Evolutionary conservation across 169 alveolate genomes (phyloP).

Genomic region (Prorocentrum cordatum): DNA sequence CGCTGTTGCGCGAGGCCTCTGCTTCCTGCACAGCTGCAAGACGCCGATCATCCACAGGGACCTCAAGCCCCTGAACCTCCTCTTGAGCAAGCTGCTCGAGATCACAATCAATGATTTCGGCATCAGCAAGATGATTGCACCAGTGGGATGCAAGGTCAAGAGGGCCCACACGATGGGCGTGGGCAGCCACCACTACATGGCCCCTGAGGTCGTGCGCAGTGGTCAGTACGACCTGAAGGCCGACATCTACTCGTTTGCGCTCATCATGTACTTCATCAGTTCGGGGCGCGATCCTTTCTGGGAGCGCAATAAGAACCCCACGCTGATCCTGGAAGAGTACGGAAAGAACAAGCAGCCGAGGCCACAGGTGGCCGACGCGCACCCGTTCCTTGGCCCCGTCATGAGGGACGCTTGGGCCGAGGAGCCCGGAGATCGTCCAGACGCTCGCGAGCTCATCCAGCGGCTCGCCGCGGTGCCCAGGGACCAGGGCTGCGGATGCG

Average conservation of each 20-base stretch:
- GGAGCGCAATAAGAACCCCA: background rate
- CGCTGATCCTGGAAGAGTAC: background rate
- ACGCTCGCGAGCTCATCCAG: no score
- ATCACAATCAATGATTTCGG: no score
- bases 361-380: background rate
- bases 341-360: background rate
- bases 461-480: no score
- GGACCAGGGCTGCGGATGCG: no score
- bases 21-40: no score
- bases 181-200: constrained; percentile 57
- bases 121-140: constrained; percentile 54
- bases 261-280: background rate
- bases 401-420: no score
- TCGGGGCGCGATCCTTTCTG: background rate
- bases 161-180: constrained; percentile 1
- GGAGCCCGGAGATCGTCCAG: no score
- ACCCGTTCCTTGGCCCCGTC: no score
- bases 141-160: background rate
- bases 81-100: no score
- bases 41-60: constrained; percentile 44
- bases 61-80: constrained; percentile 15
- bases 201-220: constrained; percentile 12
- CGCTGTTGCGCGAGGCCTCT: no score
- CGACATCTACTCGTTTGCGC: background rate
- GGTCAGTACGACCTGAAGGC: background rate